phyloP scores from a whole-genome alignment of 768 basidiomycete species.

The Amanita rubescens region DNA sequence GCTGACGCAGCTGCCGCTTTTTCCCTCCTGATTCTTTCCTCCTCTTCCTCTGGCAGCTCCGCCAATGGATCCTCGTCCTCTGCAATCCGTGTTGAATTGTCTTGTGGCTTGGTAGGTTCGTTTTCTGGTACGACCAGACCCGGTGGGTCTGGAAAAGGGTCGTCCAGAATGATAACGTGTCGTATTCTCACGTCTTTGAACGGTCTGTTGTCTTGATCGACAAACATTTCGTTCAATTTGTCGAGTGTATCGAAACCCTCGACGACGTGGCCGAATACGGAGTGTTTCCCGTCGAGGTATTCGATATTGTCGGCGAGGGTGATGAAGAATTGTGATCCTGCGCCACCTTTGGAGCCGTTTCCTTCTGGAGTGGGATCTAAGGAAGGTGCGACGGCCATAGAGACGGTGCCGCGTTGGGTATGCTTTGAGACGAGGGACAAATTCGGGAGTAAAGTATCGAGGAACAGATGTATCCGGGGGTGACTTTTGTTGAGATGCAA shows the following conservation, averaged over 20 bases:
- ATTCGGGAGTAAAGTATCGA: slow-evolving; percentile 88
- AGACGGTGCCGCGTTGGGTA: slow-evolving; percentile 77
- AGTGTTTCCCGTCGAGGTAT: slow-evolving; percentile 89
- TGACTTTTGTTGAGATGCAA: slow-evolving; percentile 35
- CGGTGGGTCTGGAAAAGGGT: slow-evolving; percentile 87
- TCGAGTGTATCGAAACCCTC: slow-evolving; percentile 90
- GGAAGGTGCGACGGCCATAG: slow-evolving; percentile 94
- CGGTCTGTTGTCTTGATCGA: slow-evolving; percentile 83
- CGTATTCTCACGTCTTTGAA: slow-evolving; percentile 92
- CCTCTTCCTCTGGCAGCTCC: slow-evolving; percentile 79
- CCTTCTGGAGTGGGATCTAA: slow-evolving; percentile 27
- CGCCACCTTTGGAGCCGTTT: slow-evolving; percentile 38
- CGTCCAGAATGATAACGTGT: slow-evolving; percentile 95
- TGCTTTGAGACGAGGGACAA: slow-evolving; percentile 82
- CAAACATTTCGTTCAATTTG: slow-evolving; percentile 87
- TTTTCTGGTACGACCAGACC: slow-evolving; percentile 66
- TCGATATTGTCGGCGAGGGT: slow-evolving; percentile 88
- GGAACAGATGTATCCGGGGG: slow-evolving; percentile 23
- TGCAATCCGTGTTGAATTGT: slow-evolving; percentile 82
- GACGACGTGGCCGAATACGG: slow-evolving; percentile 93
- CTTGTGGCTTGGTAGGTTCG: slow-evolving; percentile 76
- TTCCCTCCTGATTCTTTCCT: slow-evolving; percentile 72
- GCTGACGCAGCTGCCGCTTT: slow-evolving; percentile 90
- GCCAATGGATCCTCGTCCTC: slow-evolving; percentile 91
- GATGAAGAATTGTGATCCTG: slow-evolving; percentile 95